These are phyloP conservation scores for Blastobotrys buckinghamii DNA, from an alignment of 1,139 yeast genomes.

Conservation along the genomic window DNA sequence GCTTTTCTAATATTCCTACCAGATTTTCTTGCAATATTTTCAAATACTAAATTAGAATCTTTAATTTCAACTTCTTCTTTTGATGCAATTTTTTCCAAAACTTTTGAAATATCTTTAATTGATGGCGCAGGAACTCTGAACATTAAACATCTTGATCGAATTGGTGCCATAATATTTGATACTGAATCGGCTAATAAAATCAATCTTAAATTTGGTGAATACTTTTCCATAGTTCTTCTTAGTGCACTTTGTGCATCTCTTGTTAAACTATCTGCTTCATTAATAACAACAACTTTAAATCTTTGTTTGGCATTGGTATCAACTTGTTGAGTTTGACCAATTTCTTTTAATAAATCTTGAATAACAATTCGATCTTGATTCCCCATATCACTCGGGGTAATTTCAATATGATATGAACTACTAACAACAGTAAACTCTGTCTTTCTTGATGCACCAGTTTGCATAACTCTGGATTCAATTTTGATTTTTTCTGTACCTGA, in stretches of 20 bases:
- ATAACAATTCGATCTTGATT: constrained; percentile 91
- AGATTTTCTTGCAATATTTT: constrained; percentile 49
- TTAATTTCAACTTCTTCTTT: constrained; percentile 51
- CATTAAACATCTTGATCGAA: constrained; percentile 83
- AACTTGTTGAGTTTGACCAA: constrained; percentile 93
- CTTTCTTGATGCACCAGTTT: constrained; percentile 59
- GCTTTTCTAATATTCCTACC: constrained; percentile 75
- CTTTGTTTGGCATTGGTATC: constrained; percentile 69
- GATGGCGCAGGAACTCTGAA: constrained; percentile 84
- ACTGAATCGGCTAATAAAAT: constrained; percentile 84
- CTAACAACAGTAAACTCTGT: constrained; percentile 88
- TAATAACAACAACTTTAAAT: constrained; percentile 86
- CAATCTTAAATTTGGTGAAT: constrained; percentile 78
- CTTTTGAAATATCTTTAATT: constrained; percentile 46
- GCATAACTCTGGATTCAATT: constrained; percentile 82
- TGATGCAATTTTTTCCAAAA: constrained; percentile 50
- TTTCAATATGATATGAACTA: constrained; percentile 84
- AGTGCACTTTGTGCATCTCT: constrained; percentile 98
- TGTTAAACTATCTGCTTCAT: constrained; percentile 88
- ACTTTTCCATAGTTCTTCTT: constrained; percentile 97
- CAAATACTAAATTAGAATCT: constrained; percentile 36
- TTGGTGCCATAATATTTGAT: constrained; percentile 88
- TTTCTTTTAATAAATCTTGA: constrained; percentile 86
- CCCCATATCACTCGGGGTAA: constrained; percentile 96
- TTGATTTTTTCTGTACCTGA: constrained; percentile 75